Base-by-base conservation (phyloP, 2,329 filamentous ascomycete species). In the Polychaeton citri region DNA sequence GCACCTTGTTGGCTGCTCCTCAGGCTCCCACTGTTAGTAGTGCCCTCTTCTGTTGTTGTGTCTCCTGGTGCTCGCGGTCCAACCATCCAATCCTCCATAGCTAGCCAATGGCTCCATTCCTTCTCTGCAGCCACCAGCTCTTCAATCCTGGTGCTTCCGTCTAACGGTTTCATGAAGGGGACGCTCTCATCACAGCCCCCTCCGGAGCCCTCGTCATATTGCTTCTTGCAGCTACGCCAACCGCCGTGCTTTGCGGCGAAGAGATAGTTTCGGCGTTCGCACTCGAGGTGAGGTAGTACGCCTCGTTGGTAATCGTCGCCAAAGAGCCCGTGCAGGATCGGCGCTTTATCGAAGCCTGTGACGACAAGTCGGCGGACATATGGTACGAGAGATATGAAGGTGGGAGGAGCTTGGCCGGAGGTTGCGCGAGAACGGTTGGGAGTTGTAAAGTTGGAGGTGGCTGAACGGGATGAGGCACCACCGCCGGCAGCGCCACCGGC, bases 51-150 rank as follows among this genome's bases (percentile, higher is more conserved):
- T 18, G 24, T 28, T 15, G 24, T 28, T 15, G 24, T 28, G 24
- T 43, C 38, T 28, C 39, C 66, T 5, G 80, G 81, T 20, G 79
- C 79, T 42, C 83, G 66, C 1, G 83, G 81, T 2, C 87, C 87
- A n/a, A 95, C 66, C 86, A 94, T 93, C 88, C 88, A 96, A 58
- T 95, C 88, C 59, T 94, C 85, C 84, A 95, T 92, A 9, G 84
- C 84, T 20, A 95, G 64, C 88, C 88, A 96, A 51, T 88, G 79
- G 54, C 85, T 92, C 90, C 90, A 98, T 40, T 71, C 77, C 42
- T 73, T 71, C 62, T 96, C 88, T 0, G 87, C 87, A 10, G 66
- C 72, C 43, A 82, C 73, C 42, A 96, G 83, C 62, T 96, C 90
- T 16, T 75, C 72, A 51, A 88, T 76, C 6, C 75, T 73, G 1